Conservation (phyloP, 192 early-diverging fungal genomes). For the Coemansia pectinata region DNA sequence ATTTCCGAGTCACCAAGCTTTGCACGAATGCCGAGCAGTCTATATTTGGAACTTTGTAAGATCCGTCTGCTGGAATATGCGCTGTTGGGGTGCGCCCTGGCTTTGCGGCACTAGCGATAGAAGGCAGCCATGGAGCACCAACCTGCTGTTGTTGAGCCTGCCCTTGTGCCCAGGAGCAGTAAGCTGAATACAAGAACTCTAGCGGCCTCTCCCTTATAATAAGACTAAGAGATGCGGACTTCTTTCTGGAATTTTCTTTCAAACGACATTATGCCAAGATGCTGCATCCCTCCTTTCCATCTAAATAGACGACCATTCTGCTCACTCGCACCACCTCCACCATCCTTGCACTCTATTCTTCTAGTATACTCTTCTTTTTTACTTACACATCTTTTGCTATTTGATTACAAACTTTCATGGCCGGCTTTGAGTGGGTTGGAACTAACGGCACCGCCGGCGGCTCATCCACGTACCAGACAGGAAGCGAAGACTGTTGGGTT, state of each 20-base stretch:
- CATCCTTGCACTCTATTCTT: neutral
- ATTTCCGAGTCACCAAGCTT: neutral
- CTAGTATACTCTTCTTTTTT: neutral
- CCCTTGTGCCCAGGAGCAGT: neutral
- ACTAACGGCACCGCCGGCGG: slow-evolving; percentile 20
- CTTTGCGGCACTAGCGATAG: too few species aligned
- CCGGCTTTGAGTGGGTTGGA: slow-evolving; percentile 40
- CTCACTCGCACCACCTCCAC: neutral
- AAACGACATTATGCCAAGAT: neutral
- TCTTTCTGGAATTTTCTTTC: neutral
- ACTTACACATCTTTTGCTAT: neutral
- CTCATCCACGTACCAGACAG: slow-evolving; percentile 11
- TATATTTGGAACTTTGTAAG: neutral
- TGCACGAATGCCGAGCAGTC: neutral
- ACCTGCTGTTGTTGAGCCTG: neutral
- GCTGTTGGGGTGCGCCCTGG: too few species aligned
- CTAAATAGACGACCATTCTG: neutral
- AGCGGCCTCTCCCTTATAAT: neutral
- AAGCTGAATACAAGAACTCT: neutral
- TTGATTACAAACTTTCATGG: slow-evolving; percentile 6
- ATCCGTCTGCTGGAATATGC: too few species aligned
- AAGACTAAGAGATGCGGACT: neutral
- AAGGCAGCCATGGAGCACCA: too few species aligned
- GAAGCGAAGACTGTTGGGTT: slow-evolving; percentile 51
- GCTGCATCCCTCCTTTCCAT: neutral